Conservation (phyloP, 2,329 filamentous ascomycete genomes). For the Fusarium sp. region DNA sequence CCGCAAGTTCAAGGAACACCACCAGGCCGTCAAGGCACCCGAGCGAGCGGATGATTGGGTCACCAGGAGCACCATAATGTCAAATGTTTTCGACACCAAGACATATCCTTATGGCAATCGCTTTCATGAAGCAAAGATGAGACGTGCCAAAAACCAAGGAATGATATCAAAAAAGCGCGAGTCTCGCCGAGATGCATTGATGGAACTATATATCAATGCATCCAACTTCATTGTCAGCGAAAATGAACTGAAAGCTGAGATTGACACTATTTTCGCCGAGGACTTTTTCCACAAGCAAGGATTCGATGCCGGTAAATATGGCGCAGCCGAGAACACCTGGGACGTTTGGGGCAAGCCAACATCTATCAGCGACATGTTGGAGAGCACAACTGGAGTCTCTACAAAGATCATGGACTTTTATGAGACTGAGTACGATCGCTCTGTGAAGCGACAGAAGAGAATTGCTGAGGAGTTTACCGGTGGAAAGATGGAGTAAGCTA, state of each 20-base stretch:
- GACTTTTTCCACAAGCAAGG: conserved; percentile 61
- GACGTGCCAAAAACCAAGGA: conserved; percentile 57
- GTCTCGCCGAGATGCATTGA: conserved; percentile 75
- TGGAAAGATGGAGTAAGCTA: conserved; percentile 61
- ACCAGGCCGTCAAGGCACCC: conserved; percentile 66
- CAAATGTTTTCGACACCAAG: conserved; percentile 59
- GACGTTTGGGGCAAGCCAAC: conserved; percentile 59
- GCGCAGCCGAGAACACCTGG: conserved; percentile 63
- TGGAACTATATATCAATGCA: conserved; percentile 91
- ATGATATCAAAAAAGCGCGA: conserved; percentile 61
- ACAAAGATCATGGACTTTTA: conserved; percentile 52
- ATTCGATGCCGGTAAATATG: conserved; percentile 45
- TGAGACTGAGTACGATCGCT: conserved; percentile 56
- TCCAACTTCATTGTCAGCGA: conserved; percentile 88
- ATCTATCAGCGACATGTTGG: conserved; percentile 59
- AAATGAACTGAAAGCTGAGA: conserved; percentile 75
- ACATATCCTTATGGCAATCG: conserved; percentile 72
- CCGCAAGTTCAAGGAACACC: conserved; percentile 60
- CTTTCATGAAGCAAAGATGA: conserved; percentile 60
- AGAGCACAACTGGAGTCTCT: conserved; percentile 48
- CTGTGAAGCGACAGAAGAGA: conserved; percentile 63
- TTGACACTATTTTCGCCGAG: conserved; percentile 81
- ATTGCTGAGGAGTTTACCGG: conserved; percentile 70
- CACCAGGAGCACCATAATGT: conserved; percentile 74
- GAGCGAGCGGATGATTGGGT: conserved; percentile 81